A percentile compares a stretch with the other conserved stretches of the same genome.
phyloP scores from a whole-genome alignment of 2,329 filamentous ascomycete genomes.

The Verticillium tricorpus region DNA sequence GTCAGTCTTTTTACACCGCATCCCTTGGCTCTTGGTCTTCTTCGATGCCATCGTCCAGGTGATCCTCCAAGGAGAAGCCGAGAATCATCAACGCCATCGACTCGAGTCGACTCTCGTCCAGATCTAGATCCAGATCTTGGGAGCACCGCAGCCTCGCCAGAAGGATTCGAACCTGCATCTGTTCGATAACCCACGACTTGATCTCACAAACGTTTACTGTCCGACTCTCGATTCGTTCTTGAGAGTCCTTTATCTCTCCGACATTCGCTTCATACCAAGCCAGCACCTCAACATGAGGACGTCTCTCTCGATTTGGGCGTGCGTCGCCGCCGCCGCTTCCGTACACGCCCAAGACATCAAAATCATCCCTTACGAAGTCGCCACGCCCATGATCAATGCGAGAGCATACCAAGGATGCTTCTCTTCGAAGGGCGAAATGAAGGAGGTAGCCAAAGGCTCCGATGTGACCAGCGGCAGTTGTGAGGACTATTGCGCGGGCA shows the following conservation, averaged over 20 bases:
- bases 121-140: background rate
- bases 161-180: background rate
- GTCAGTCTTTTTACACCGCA: background rate
- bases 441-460: conserved; percentile 1
- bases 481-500: background rate
- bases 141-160: background rate
- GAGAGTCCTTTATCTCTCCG: background rate
- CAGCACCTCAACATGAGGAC: conserved; percentile 8
- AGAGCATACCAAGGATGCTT: conserved; percentile 49
- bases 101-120: background rate
- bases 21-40: background rate
- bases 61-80: background rate
- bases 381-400: conserved; percentile 28
- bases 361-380: conserved; percentile 17
- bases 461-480: background rate
- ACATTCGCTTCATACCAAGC: conserved; percentile 1
- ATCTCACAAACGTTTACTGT: background rate
- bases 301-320: conserved; percentile 8
- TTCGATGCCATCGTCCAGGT: background rate
- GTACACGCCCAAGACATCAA: conserved; percentile 13
- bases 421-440: conserved; percentile 35
- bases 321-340: conserved; percentile 8
- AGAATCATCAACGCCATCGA: background rate
- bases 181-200: background rate
- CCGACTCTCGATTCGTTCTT: conserved; percentile 4